Percentiles rank a stretch among this genome's conserved stretches.
These are phyloP conservation scores for Fusarium sublunatum DNA, from an alignment of 2,329 filamentous ascomycete genomes.

Conservation along the genomic window DNA sequence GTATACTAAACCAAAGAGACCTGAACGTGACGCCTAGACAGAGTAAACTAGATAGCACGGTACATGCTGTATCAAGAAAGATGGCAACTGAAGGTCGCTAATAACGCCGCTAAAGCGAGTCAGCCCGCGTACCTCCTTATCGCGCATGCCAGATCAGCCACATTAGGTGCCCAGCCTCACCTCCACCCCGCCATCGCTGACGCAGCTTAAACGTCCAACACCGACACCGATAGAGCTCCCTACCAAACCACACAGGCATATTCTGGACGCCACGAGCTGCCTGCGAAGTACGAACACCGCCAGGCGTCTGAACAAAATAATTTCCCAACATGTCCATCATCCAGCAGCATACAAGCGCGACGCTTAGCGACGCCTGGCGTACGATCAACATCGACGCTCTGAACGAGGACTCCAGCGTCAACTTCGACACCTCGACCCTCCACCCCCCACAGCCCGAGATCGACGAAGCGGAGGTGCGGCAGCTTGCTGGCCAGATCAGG, in stretches of 20 bases:
- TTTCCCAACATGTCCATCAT: conserved; percentile 69
- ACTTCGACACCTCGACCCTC: conserved; percentile 90
- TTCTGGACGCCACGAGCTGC: conserved; percentile 11
- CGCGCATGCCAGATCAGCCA: conserved; percentile 3
- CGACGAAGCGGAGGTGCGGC: conserved; percentile 81
- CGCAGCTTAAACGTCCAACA: conserved; percentile 44
- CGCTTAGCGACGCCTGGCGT: conserved; percentile 76
- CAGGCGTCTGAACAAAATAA: not conserved
- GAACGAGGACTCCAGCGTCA: conserved; percentile 87
- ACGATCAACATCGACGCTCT: conserved; percentile 95
- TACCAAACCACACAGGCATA: conserved; percentile 7
- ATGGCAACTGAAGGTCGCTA: not conserved
- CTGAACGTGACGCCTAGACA: no score
- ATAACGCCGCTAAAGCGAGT: not conserved
- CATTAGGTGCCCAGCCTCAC: conserved; percentile 44
- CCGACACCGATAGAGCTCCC: conserved; percentile 33
- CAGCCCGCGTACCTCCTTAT: not conserved
- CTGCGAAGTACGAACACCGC: conserved; percentile 7
- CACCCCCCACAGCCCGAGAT: conserved; percentile 80
- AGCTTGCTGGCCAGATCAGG: conserved; percentile 81
- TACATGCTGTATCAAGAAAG: not conserved
- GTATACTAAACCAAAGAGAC: no score
- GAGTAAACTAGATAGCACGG: not conserved
- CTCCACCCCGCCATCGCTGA: conserved; percentile 50
- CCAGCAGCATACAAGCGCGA: conserved; percentile 70